Evolutionary conservation across 129 eudicot species (phyloP).

Genomic region (Tanacetum coccineum): DNA sequence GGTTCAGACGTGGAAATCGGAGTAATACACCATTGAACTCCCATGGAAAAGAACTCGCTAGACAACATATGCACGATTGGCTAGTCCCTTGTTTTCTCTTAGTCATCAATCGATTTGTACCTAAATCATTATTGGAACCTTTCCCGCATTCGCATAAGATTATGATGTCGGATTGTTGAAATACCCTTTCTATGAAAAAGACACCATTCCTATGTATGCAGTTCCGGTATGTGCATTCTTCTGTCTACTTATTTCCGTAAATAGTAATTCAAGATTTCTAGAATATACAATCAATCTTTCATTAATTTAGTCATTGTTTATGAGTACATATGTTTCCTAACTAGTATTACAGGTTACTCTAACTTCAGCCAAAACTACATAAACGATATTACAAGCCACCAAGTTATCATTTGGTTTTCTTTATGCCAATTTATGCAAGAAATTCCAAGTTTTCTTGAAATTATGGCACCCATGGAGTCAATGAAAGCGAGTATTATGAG

Average conservation of each 20-base stretch:
- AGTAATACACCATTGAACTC: constrained; percentile 41
- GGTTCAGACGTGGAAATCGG: constrained; percentile 46
- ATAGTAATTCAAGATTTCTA: no score
- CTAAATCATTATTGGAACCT: constrained; percentile 49
- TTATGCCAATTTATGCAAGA: no score
- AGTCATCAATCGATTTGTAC: constrained; percentile 28
- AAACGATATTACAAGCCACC: no score
- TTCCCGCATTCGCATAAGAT: constrained; percentile 54
- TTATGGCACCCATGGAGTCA: no score
- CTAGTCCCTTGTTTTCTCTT: constrained; percentile 48
- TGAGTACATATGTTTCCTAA: no score
- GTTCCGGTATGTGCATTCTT: constrained; percentile 41
- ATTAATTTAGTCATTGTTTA: no score
- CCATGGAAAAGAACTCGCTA: constrained; percentile 40
- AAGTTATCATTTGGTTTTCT: no score
- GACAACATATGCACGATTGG: constrained; percentile 51
- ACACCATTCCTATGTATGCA: constrained; percentile 49
- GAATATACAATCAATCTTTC: no score
- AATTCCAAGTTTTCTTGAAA: no score
- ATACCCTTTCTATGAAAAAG: constrained; percentile 44
- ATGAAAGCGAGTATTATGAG: no score
- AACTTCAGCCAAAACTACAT: no score
- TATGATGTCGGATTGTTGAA: constrained; percentile 46
- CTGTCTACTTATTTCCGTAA: background rate
- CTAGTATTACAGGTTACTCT: no score